Conservation (phyloP, 2,329 filamentous ascomycete genomes). For the Incumbomyces lentus region DNA sequence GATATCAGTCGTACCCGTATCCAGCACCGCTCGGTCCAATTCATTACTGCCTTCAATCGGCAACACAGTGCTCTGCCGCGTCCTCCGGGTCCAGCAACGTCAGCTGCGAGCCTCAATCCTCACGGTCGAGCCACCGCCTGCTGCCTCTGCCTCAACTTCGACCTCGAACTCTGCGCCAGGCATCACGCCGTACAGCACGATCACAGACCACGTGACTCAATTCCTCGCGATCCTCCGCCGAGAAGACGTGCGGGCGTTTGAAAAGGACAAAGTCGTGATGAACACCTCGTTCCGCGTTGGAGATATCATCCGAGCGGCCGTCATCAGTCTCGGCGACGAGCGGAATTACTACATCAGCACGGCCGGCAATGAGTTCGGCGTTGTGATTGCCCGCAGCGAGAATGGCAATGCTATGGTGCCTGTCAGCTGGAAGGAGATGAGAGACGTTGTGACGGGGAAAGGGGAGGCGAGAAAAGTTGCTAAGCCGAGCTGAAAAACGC, state of each 20-base stretch:
- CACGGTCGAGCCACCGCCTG: conserved; percentile 53
- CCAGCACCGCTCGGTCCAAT: conserved; percentile 36
- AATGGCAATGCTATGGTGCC: conserved; percentile 84
- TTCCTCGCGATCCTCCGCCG: conserved; percentile 77
- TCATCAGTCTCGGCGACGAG: conserved; percentile 88
- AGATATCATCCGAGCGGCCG: conserved; percentile 77
- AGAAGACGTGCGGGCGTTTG: conserved; percentile 87
- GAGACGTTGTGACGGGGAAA: conserved; percentile 66
- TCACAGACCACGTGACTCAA: conserved; percentile 49
- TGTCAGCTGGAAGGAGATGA: conserved; percentile 90
- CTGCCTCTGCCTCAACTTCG: too few relatives aligned
- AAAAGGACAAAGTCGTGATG: conserved; percentile 89
- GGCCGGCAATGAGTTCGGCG: conserved; percentile 79
- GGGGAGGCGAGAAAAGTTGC: conserved; percentile 84
- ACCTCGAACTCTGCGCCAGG: conserved; percentile 3
- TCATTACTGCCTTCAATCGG: conserved; percentile 57
- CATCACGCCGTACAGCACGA: conserved; percentile 23
- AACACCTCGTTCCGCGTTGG: conserved; percentile 86
- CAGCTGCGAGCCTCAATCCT: conserved; percentile 82
- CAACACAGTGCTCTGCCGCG: conserved; percentile 69
- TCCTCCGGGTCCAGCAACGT: conserved; percentile 73
- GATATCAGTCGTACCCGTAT: conserved; percentile 27
- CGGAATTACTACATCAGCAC: conserved; percentile 93
- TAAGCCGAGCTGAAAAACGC: conserved; percentile 76
- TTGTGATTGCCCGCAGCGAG: conserved; percentile 86